Base-by-base conservation (phyloP, 1,139 yeast species). In the Kurtzmaniella quercitrusa region DNA sequence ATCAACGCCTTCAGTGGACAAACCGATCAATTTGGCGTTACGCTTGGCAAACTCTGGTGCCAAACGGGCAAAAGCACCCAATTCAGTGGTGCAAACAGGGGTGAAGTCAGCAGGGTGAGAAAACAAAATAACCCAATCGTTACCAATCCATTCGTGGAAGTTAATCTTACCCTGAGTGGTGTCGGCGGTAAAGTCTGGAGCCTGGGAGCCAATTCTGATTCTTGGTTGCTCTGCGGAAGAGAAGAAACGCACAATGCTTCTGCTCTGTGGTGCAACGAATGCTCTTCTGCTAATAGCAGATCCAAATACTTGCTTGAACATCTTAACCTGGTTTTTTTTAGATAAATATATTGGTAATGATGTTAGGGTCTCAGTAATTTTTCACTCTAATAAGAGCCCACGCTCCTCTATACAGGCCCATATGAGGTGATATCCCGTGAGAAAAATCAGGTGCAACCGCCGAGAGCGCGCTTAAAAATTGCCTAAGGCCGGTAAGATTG, bases 31-130 rank as follows among this genome's bases (percentile, higher is more conserved):
- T 71, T 86, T 85, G 54, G 83, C 87, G 44, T 76, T 77, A 63
- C 95, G 79, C 69, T 81, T 77, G 59, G 82, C 73, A 61, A 87
- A 87, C 65, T 87, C 94, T 38, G 88, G 88, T 68, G 84, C 87
- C 59, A 87, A 74, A 62, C 83, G 80, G 55, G 93, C 89, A 56
- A 87, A 85, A 9, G 94, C 95, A 49, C 95, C 95, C 51, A 87
- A 75, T 70, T 87, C 95, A 46, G 95, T 87, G 52, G 95, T 87
- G 69, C 95, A 87, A 42, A 87, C 93, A 43, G 95, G 95, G 40
- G 95, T 87, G 72, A 82, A 85, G 60, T 85, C 94, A 59, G 82
- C 94, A 48, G 95, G 95, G 66, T 87, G 95, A 34, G 91, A 82
- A 69, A 87, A 87, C 55, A 87, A 74, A 45, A 87, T 78, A 44